Base-by-base conservation (phyloP, 1,139 yeast species). In the Sugiyamaella pinicola region DNA sequence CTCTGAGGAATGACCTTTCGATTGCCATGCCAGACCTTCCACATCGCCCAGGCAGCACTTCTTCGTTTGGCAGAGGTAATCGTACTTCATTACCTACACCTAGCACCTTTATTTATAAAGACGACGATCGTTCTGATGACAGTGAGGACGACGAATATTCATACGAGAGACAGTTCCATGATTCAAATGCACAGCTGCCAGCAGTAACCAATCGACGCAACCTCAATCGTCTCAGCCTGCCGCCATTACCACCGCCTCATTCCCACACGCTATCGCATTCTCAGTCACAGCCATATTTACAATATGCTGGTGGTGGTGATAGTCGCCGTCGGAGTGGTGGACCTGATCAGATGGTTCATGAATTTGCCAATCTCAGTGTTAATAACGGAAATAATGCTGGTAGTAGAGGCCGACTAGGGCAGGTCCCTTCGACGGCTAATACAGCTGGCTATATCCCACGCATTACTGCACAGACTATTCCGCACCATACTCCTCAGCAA, bases 171-270 rank as follows among this genome's bases (percentile, higher is more conserved):
- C 37, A 15, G 7, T 43, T 43, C 26, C 31, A 43, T 4, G 47
- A 17, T 42, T 28, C 38, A 24, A 5, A 40, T 28, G 5, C 19
- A 7, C 12, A n/a, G 8, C 19, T 21, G 4, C 33, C 44, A 6
- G 17, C 24, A 2, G 15, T 8, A 29, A n/a, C 26, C 7, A 7
- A 4, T 15, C 15, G 37, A 5, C 22, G 33, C 12, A 12, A 3
- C 31, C 38, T 15, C 1, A 45, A 45, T 24, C 21, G 49, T 12
- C 28, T 18, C 10, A 35, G 43, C 13, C 13, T 46, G 26, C 49
- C 49, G 10, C 49, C 49, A 9, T 22, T 46, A 9, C 49, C 49
- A 6, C 49, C 49, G 2, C 28, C 43, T 6, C 49, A 46, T 43
- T 21, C 39, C 4, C 24, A 33, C 3, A 4, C 33, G 8, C 13